Conservation (phyloP, 2,329 filamentous ascomycete genomes). For the Calonectria multiphialidica region DNA sequence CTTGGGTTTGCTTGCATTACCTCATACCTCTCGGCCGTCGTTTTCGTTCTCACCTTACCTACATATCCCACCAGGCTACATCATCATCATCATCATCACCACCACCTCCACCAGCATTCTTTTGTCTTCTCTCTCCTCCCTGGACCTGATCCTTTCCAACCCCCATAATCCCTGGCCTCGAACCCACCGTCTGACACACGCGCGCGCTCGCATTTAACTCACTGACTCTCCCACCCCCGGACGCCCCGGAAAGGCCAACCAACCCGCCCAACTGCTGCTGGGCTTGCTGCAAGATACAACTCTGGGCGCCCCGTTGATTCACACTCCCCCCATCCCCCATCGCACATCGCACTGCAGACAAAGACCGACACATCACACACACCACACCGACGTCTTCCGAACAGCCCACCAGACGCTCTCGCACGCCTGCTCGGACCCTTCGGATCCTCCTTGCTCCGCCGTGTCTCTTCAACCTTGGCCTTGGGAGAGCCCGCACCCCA, state of each 20-base stretch:
- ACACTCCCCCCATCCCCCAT: neutral
- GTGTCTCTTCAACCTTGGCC: slow-evolving; percentile 1
- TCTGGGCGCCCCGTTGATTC: slow-evolving; percentile 1
- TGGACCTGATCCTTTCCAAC: neutral
- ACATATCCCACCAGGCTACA: neutral
- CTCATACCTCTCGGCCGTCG: neutral
- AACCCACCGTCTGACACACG: slow-evolving; percentile 21
- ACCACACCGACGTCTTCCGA: neutral
- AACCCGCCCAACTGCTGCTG: neutral
- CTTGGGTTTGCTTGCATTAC: neutral
- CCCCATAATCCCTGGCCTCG: slow-evolving; percentile 4
- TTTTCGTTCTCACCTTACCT: too few relatives aligned
- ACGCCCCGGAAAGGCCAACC: slow-evolving; percentile 8
- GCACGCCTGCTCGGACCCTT: slow-evolving; percentile 20
- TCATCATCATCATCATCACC: neutral
- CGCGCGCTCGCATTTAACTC: neutral
- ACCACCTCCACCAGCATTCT: neutral
- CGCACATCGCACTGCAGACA: neutral
- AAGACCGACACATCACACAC: neutral
- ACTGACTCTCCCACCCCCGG: slow-evolving; percentile 7
- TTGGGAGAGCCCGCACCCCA: slow-evolving; percentile 1
- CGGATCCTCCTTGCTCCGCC: slow-evolving; percentile 14
- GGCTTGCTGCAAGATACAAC: neutral
- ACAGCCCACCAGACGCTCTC: neutral
- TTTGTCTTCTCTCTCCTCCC: neutral